These are phyloP conservation scores for Cytospora paraplurivora DNA, from an alignment of 2,329 filamentous ascomycete species.

Conservation along the genomic window DNA sequence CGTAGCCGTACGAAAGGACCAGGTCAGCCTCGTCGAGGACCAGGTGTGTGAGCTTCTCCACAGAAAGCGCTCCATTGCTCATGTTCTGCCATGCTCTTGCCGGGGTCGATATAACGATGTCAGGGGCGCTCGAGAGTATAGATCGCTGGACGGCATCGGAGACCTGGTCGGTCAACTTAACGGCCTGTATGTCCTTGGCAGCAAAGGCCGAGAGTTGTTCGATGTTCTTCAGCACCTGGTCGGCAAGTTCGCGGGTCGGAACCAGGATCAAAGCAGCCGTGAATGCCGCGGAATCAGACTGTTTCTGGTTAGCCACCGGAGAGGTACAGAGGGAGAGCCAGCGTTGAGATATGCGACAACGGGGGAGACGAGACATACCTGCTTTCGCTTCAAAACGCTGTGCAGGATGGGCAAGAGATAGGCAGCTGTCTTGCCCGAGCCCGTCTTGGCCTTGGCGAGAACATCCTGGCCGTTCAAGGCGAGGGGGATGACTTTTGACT, in stretches of 20 bases:
- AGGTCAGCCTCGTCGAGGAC: constrained; percentile 95
- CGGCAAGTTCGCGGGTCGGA: constrained; percentile 90
- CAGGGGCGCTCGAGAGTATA: constrained; percentile 80
- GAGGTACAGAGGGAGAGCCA: constrained; percentile 29
- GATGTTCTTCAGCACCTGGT: constrained; percentile 82
- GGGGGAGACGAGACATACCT: constrained; percentile 45
- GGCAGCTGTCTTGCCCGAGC: constrained; percentile 96
- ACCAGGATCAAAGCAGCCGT: constrained; percentile 87
- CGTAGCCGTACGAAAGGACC: constrained; percentile 90
- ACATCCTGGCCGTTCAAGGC: constrained; percentile 88
- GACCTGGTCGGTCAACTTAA: constrained; percentile 89
- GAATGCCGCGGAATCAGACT: constrained; percentile 53
- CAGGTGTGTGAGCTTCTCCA: constrained; percentile 72
- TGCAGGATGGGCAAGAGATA: constrained; percentile 91
- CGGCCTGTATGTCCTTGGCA: constrained; percentile 76
- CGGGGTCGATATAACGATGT: constrained; percentile 89
- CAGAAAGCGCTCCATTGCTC: constrained; percentile 68
- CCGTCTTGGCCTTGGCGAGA: constrained; percentile 88
- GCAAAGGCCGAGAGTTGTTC: constrained; percentile 80
- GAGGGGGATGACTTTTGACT: constrained; percentile 83
- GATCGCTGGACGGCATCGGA: constrained; percentile 87
- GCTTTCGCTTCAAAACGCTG: constrained; percentile 77
- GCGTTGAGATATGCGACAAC: neutral
- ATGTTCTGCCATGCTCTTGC: constrained; percentile 79
- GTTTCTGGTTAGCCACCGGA: constrained; percentile 1